Conservation (phyloP, 1,284 basidiomycete genomes). For the Trichosporon ovoides region DNA sequence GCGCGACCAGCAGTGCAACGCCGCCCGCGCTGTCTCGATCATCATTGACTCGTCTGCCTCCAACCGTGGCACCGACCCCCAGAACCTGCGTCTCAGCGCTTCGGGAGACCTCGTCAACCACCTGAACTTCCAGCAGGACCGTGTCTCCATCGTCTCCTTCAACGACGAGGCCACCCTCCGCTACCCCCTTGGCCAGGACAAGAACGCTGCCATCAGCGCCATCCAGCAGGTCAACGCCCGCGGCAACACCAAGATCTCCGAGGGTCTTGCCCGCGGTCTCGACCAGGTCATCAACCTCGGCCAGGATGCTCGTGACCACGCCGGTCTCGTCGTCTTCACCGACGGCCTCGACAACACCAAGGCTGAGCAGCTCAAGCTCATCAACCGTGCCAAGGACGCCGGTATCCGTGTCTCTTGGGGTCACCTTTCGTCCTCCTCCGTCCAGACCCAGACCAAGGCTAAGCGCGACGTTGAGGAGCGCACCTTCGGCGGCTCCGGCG, state of each 20-base stretch:
- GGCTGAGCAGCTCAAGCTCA: background rate
- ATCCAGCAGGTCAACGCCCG: background rate
- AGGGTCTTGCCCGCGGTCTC: slow-evolving; percentile 5
- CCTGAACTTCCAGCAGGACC: slow-evolving; percentile 6
- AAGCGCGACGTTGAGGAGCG: background rate
- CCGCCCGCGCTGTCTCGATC: slow-evolving; percentile 5
- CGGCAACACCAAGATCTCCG: slow-evolving; percentile 3
- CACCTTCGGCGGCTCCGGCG: background rate
- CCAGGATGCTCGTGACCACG: background rate
- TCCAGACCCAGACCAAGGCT: background rate
- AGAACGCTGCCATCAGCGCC: background rate
- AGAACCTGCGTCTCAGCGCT: slow-evolving; percentile 8
- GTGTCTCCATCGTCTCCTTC: slow-evolving; percentile 8
- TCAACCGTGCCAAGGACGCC: background rate
- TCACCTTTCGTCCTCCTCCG: background rate
- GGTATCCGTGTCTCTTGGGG: slow-evolving; percentile 10
- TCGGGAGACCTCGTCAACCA: slow-evolving; percentile 5
- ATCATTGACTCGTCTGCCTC: slow-evolving; percentile 11
- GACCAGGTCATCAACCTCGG: background rate
- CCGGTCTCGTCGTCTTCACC: slow-evolving; percentile 11
- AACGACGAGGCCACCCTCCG: background rate
- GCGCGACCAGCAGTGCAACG: background rate
- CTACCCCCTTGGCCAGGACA: slow-evolving; percentile 7
- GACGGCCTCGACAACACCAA: slow-evolving; percentile 8
- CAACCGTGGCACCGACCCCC: slow-evolving; percentile 7